These are phyloP conservation scores for Xylaria sp. DNA, from an alignment of 495 filamentous ascomycete species.

Conservation along the genomic window DNA sequence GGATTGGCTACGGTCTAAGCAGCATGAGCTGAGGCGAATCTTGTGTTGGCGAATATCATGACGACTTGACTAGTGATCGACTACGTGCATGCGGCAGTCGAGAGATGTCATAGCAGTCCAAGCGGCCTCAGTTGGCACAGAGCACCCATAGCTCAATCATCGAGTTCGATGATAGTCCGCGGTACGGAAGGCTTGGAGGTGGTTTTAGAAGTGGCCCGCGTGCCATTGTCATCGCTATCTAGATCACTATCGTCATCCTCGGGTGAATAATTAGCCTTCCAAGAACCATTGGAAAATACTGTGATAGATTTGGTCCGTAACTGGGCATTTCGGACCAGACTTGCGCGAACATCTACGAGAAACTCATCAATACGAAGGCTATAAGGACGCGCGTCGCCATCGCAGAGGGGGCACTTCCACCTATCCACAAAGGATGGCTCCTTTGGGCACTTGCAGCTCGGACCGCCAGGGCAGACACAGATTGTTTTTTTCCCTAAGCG, in stretches of 20 bases:
- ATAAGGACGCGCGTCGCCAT: conserved; percentile 73
- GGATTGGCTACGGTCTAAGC: neutral
- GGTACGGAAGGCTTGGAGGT: conserved; percentile 15
- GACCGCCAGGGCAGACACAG: conserved; percentile 42
- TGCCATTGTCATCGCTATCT: conserved; percentile 32
- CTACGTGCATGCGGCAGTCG: neutral
- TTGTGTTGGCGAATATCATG: neutral
- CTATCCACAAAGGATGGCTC: conserved; percentile 69
- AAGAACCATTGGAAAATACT: conserved; percentile 64
- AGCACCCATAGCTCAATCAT: conserved; percentile 27
- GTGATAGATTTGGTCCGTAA: conserved; percentile 63
- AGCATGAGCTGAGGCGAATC: neutral
- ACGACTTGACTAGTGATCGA: neutral
- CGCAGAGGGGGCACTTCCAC: conserved; percentile 86
- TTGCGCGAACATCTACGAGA: conserved; percentile 62
- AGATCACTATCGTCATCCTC: conserved; percentile 37
- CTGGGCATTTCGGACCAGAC: conserved; percentile 51
- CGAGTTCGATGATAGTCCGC: conserved; percentile 37
- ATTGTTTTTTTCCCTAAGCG: conserved; percentile 53
- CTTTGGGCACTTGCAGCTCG: conserved; percentile 41
- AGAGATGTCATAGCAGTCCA: neutral
- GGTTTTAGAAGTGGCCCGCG: conserved; percentile 10
- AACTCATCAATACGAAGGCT: conserved; percentile 74
- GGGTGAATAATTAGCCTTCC: conserved; percentile 52
- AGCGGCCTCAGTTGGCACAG: neutral